Conservation (phyloP, 2,329 filamentous ascomycete species). For the Claviceps citrina region DNA sequence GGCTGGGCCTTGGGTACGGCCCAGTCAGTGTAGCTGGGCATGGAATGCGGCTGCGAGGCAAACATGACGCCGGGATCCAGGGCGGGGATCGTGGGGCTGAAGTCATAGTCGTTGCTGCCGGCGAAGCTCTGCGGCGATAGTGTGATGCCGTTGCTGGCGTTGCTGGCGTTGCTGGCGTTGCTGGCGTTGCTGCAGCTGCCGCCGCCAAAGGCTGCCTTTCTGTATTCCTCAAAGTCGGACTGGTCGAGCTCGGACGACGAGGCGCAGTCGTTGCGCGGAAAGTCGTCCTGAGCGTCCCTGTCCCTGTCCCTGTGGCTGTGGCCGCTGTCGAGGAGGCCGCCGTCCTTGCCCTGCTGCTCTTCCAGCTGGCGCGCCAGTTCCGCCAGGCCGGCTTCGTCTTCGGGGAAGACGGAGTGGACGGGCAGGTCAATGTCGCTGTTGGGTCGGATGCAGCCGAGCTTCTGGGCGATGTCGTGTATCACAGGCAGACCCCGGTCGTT, state of each 20-base stretch:
- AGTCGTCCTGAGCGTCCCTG: slow-evolving; percentile 10
- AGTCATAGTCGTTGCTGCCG: slow-evolving; percentile 22
- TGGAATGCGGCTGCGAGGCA: slow-evolving; percentile 19
- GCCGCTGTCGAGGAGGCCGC: slow-evolving; percentile 17
- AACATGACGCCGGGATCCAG: slow-evolving; percentile 21
- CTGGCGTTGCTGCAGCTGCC: slow-evolving; percentile 11
- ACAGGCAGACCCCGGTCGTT: slow-evolving; percentile 48
- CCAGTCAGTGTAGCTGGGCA: slow-evolving; percentile 20
- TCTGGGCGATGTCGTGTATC: slow-evolving; percentile 49
- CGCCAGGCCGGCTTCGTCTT: slow-evolving; percentile 42
- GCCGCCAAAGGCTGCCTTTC: slow-evolving; percentile 30
- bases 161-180: too few species aligned
- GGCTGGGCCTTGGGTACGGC: slow-evolving; percentile 14
- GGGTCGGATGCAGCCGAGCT: slow-evolving; percentile 47
- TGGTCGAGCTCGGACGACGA: slow-evolving; percentile 41
- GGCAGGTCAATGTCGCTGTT: slow-evolving; percentile 46
- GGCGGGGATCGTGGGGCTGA: slow-evolving; percentile 19
- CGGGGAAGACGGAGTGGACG: slow-evolving; percentile 43
- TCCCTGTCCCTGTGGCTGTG: too few species aligned
- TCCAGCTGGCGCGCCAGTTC: slow-evolving; percentile 41
- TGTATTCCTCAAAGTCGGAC: slow-evolving; percentile 41
- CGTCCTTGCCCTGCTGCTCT: slow-evolving; percentile 29
- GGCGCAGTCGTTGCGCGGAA: slow-evolving; percentile 24
- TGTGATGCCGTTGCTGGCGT: slow-evolving; percentile 21
- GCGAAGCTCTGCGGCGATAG: slow-evolving; percentile 40